These are phyloP conservation scores for Microsporum audouinii DNA, from an alignment of 2,329 filamentous ascomycete species.

Conservation along the genomic window DNA sequence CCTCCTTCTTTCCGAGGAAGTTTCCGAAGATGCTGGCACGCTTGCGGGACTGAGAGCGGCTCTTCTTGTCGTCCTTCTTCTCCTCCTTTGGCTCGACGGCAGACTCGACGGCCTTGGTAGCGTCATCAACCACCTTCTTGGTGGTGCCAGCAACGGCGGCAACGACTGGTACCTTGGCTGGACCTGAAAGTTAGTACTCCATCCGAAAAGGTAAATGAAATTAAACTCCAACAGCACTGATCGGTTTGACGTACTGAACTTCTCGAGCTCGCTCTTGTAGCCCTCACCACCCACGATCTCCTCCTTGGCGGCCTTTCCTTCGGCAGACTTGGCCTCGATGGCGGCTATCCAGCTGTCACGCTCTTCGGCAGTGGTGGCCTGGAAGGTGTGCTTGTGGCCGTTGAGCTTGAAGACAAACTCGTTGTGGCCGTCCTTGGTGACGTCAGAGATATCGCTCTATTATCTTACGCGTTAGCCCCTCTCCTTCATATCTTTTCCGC, in stretches of 20 bases:
- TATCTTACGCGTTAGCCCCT: not conserved
- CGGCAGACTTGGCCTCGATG: conserved; percentile 67
- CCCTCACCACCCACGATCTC: conserved; percentile 64
- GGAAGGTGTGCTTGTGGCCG: conserved; percentile 88
- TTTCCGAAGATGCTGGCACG: conserved; percentile 47
- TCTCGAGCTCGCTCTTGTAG: conserved; percentile 79
- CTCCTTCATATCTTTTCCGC: not conserved
- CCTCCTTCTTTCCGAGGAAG: conserved; percentile 52
- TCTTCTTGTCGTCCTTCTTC: conserved; percentile 35
- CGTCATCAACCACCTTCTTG: conserved; percentile 23
- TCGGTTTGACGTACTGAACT: conserved; percentile 44
- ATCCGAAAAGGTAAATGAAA: conserved; percentile 21
- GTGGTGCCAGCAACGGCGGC: conserved; percentile 22
- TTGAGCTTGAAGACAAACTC: conserved; percentile 80
- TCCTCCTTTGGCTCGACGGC: conserved; percentile 27
- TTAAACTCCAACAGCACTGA: conserved; percentile 27
- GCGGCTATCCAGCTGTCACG: conserved; percentile 87
- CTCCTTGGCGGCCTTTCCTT: conserved; percentile 71
- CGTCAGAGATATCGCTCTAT: conserved; percentile 56
- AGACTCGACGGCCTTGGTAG: conserved; percentile 22
- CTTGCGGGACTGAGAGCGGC: conserved; percentile 49
- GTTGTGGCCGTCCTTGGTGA: conserved; percentile 60
- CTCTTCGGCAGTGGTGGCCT: conserved; percentile 61
- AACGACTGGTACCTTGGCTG: conserved; percentile 35
- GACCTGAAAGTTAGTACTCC: conserved; percentile 19